Base-by-base conservation (phyloP, 176 grass and related monocot genomes). In the Oryza glaberrima region DNA sequence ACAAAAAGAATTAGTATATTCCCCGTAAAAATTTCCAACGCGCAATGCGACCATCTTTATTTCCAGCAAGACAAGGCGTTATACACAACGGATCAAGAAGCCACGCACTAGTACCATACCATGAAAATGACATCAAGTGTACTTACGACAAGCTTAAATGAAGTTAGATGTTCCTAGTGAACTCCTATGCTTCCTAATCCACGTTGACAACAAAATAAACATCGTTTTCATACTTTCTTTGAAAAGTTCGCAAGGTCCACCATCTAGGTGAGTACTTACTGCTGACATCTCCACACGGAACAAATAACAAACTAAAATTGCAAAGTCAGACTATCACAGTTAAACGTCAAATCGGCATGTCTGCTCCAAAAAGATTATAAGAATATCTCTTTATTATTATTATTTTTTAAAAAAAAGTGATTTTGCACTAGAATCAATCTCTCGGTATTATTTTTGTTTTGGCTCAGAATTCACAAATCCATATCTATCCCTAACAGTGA, bases 111-210 rank as follows among this genome's bases (percentile, higher is more conserved):
- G 4, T 36, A 36, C 30, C 51, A 19, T 8, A 61, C 56, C 60
- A 90, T 17, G 79, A 86, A 78, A 78, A 40, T 78, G 67, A 86
- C 83, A 68, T 68, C 25, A 68, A 78, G 66, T 13, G 46, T 23
- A 28, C 28, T 65, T 73, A 48, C 3, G 15, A 52, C 54, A 20
- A 78, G 22, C 34, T 45, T 44, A 44, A 60, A 76, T 23, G 0
- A 47, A 75, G 56, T 73, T 77, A 67, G 72, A 32, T 65, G 43
- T 82, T 90, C 5, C 34, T 44, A 40, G 14, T 69, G 3, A 43
- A 86, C 11, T 72, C 40, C 1, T 0, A 46, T 65, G 46, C 81
- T 49, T 36, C 83, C 67, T 19, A 19, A 36, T 46, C 8, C 49
- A 56, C 45, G 28, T 58, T 58, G 63, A 25, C 25, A 82, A 73